phyloP scores from a whole-genome alignment of 2,329 filamentous ascomycete species.

The Alternaria consortialis region DNA sequence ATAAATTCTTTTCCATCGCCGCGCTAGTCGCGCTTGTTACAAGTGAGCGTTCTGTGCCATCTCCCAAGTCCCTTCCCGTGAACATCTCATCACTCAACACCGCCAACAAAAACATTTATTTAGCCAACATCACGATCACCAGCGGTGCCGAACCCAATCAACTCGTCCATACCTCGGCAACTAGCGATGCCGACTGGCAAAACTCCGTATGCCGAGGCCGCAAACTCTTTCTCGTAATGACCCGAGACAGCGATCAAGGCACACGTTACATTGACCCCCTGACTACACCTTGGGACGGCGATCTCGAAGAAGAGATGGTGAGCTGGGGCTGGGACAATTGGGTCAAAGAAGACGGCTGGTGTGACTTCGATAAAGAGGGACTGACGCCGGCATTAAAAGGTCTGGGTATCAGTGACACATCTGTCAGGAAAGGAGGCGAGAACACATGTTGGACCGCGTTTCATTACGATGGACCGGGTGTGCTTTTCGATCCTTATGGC shows the following conservation, averaged over 20 bases:
- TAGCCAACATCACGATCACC: neutral
- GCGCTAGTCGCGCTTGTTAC: neutral
- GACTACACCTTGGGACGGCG: neutral
- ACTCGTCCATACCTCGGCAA: neutral
- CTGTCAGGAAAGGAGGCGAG: neutral
- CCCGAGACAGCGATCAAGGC: neutral
- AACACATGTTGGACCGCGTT: neutral
- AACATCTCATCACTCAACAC: neutral
- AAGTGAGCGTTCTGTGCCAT: neutral
- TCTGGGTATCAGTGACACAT: neutral
- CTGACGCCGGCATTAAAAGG: neutral
- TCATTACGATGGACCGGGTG: neutral
- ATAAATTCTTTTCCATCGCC: neutral
- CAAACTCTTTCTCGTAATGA: constrained; percentile 2
- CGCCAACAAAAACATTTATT: neutral
- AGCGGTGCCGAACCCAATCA: neutral
- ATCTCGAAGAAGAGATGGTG: neutral
- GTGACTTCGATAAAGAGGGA: neutral
- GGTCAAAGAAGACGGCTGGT: neutral
- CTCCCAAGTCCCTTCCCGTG: neutral
- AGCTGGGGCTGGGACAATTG: neutral
- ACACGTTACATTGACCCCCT: neutral
- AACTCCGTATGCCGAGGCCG: neutral
- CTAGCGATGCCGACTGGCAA: neutral
- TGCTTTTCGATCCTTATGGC: neutral